Percentiles rank a stretch among this genome's conserved stretches.
Conservation (phyloP, 257 asterid genomes). For the Przewalskia tangutica region DNA sequence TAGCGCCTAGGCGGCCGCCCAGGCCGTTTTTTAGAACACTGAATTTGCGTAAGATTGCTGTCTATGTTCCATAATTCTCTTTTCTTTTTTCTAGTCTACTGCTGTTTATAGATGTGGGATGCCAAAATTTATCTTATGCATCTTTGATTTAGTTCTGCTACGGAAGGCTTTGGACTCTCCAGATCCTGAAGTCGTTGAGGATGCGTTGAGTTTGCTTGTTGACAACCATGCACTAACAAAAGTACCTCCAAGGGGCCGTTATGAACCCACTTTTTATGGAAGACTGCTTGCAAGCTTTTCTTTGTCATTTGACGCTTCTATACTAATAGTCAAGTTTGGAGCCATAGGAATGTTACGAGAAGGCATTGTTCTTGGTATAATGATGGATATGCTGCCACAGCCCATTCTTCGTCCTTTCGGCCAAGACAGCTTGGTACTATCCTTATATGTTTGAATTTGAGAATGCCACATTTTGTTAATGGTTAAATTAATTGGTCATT, state of each 20-base stretch:
- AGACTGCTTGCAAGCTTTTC: conserved; percentile 67
- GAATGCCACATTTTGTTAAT: background rate
- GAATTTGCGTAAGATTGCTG: background rate
- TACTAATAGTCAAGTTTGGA: conserved; percentile 80
- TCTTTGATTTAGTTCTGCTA: conserved; percentile 44
- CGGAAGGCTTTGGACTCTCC: conserved; percentile 98
- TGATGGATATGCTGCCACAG: conserved; percentile 81
- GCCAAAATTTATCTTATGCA: conserved; percentile 7
- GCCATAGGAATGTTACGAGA: conserved; percentile 75
- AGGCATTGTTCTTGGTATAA: conserved; percentile 83
- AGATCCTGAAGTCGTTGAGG: conserved; percentile 50
- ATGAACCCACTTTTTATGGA: conserved; percentile 85
- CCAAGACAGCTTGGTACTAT: conserved; percentile 54
- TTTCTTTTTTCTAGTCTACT: background rate
- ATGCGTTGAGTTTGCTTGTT: conserved; percentile 67
- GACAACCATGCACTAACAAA: conserved; percentile 54
- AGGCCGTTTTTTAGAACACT: too few relatives aligned
- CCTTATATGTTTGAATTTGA: background rate
- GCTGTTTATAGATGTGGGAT: background rate
- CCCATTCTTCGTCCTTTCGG: conserved; percentile 89
- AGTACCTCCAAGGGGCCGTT: conserved; percentile 51
- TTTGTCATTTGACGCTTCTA: conserved; percentile 78
- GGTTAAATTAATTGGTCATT: background rate
- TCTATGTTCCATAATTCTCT: conserved; percentile 1
- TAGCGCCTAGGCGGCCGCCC: too few relatives aligned